Base-by-base conservation (phyloP, 2,329 filamentous ascomycete genomes). In the Sporothrix mexicana region DNA sequence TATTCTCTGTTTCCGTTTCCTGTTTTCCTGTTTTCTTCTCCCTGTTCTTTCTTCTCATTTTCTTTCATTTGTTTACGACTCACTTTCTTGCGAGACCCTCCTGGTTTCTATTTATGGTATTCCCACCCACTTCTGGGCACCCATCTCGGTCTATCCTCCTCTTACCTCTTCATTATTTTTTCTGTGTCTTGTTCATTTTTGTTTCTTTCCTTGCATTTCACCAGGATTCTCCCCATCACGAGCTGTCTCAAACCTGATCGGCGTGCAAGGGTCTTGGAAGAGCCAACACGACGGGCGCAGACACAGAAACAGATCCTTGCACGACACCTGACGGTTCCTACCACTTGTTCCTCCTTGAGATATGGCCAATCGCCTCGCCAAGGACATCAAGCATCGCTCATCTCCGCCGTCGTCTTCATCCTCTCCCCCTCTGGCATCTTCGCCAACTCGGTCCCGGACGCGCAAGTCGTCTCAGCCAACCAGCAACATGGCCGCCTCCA, bases 61-160 rank as follows among this genome's bases (percentile, higher is more conserved):
- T 57, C 20, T 36, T 71, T 55, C 12, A 23, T 30, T 49, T 12
- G 9, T 41, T 30, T 30, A 20, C 12, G 1, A 7, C 8, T n/a
- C n/a, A 6, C 47, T 43, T 64, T 71, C 55, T 53, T 20, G 30
- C 13, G 10, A 2, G 36, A 7, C 67, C 8, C n/a, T 25, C 51
- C 49, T 69, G 10, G 67, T 47, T 69, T 68, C 67, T 57, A 69
- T 69, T 69, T 57, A 69, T 69, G 67, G 67, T 69, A 57, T 30
- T 59, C 36, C 13, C 30, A 53, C 51, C 67, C 67, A 20, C 67
- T 20, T 57, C 30, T 69, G 30, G 67, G 8, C 53, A 47, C 30
- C 23, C 20, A n/a, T 61, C 20, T 30, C 41, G 9, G 20, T 49
- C n/a, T 23, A 47, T 45, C n/a, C 9, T 53, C 51, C 51, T 49